Base-by-base conservation (phyloP, 2,329 filamentous ascomycete species). In the Aureobasidium sp. region DNA sequence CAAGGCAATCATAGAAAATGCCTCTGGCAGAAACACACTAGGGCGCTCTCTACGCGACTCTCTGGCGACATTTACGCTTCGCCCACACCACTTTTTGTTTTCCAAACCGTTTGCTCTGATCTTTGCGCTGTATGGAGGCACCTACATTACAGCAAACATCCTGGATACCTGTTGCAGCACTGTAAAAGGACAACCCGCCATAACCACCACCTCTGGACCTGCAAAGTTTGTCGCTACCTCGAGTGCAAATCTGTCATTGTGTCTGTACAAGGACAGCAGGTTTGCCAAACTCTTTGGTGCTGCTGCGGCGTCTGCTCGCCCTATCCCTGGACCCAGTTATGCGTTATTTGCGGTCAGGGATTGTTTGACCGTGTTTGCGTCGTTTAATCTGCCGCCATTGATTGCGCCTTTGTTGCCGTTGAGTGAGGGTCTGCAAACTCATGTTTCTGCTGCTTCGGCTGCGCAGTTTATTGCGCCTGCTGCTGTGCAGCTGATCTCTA, bases 331-430 rank as follows among this genome's bases (percentile, higher is more conserved):
- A 36, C 79, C 87, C 1, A 89, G 87, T 9, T 94, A 91, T 75
- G 78, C 81, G 0, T 84, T 96, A 62, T 97, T 96, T 79, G 86
- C 89, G 3, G 71, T 88, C 61, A 86, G 92, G 68, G 92, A 97
- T 77, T 90, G 87, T 75, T 77, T 96, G 65, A 96, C 92, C 57
- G 91, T 96, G 69, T 96, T 95, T 73, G 91, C 91, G 5, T 90
- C 86, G 14, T 97, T 97, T 82, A 97, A 97, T 72, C 78, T 96
- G 2, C 93, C 93, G 0, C 84, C 90, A 0, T 71, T 94, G 1
- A 79, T 97, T 11, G 90, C 89, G 0, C 90, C 91, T 0, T 75
- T 78, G 6, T 77, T 96, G 22, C 83, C 75, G 4, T 34, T 70
- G 63, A 63, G 64, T 17, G n/a, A 68, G 52, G 75, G 81, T 20